Conservation (phyloP, 352 stramenopile genomes). For the Pythium coloratum region DNA sequence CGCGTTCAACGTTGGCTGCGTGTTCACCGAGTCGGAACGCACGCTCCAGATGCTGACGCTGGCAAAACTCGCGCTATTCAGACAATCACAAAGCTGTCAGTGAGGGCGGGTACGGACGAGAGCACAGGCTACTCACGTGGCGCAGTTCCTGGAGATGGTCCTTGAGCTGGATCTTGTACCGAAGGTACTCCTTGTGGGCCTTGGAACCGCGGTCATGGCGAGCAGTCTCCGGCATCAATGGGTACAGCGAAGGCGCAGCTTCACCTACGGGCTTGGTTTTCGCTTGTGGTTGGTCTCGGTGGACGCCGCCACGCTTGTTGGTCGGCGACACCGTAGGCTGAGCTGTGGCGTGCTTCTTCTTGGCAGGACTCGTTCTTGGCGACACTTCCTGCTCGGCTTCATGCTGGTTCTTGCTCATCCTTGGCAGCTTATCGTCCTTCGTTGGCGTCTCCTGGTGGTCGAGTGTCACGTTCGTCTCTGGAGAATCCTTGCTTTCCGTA, state of each 20-base stretch:
- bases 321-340: constrained; percentile 14
- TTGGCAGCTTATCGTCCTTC: background rate
- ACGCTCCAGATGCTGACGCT: constrained; percentile 60
- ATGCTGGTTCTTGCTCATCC: constrained; percentile 33
- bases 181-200: constrained; percentile 48
- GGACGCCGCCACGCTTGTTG: background rate
- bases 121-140: constrained; percentile 30
- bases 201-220: constrained; percentile 27
- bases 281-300: background rate
- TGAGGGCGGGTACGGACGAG: background rate
- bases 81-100: background rate
- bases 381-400: constrained; percentile 26
- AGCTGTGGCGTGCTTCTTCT: constrained; percentile 33
- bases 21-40: constrained; percentile 65
- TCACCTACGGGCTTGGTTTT: background rate
- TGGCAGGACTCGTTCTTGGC: constrained; percentile 27
- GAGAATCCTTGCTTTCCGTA: constrained; percentile 29
- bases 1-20: constrained; percentile 62
- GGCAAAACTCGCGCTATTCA: constrained; percentile 49
- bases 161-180: constrained; percentile 74
- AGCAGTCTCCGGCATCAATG: constrained; percentile 38
- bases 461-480: constrained; percentile 21
- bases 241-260: constrained; percentile 39
- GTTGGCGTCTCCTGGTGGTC: background rate
- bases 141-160: constrained; percentile 65